Conservation (phyloP, 495 filamentous ascomycete species). For the Hypoxylon cercidicola region DNA sequence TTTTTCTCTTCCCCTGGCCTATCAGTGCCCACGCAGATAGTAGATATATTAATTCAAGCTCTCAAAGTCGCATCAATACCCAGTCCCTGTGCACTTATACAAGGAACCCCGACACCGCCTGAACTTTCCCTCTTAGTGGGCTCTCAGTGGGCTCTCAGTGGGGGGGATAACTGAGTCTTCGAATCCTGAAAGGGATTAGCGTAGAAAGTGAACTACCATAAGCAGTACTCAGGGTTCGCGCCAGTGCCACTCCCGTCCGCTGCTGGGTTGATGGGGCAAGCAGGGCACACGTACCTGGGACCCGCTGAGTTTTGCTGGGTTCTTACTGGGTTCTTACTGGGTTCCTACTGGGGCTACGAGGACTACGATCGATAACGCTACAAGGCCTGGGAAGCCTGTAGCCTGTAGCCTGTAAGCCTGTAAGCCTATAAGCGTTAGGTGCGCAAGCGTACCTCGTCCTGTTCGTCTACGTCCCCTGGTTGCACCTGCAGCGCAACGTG, state of each 20-base stretch:
- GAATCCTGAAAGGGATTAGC: constrained; percentile 25
- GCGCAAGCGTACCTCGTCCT: constrained; percentile 10
- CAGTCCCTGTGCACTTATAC: constrained; percentile 5
- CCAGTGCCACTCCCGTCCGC: constrained; percentile 35
- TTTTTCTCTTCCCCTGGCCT: not conserved
- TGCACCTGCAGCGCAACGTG: constrained; percentile 47
- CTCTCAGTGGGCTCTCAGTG: constrained; percentile 22
- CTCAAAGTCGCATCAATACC: not conserved
- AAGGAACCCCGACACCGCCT: constrained; percentile 46
- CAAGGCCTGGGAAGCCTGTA: not conserved
- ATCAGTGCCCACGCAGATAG: not conserved
- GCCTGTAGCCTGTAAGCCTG: too few species aligned
- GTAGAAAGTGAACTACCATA: constrained; percentile 34
- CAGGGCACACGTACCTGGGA: too few species aligned
- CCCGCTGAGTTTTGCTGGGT: too few species aligned
- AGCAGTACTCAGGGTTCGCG: constrained; percentile 43
- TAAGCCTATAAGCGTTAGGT: constrained; percentile 6
- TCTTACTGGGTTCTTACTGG: not conserved
- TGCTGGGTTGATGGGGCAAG: constrained; percentile 2
- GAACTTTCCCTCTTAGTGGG: constrained; percentile 38
- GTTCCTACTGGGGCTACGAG: not conserved
- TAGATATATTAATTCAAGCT: not conserved
- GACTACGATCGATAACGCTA: constrained; percentile 24
- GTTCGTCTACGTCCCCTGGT: constrained; percentile 31
- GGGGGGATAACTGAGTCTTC: constrained; percentile 19